Evolutionary conservation across 371 early-diverging fungal species (phyloP).

Genomic region (Saksenaea oblongispora): DNA sequence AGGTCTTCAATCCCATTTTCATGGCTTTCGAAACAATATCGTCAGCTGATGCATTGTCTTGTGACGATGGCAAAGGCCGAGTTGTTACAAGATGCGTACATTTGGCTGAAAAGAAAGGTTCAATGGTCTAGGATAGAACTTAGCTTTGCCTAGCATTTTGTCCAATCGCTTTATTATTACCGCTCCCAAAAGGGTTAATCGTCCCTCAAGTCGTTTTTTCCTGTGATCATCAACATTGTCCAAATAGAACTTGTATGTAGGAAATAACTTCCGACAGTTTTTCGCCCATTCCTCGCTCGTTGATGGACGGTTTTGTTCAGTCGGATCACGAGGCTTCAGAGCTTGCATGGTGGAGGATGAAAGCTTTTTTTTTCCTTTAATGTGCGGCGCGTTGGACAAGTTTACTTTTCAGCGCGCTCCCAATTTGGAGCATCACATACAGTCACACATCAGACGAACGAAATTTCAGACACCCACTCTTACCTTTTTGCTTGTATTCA

Average conservation of each 20-base stretch:
- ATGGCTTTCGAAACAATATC: conserved; percentile 16
- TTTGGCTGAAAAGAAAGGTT: conserved; percentile 45
- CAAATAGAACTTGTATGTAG: conserved; percentile 32
- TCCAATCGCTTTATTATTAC: conserved; percentile 21
- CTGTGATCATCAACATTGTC: conserved; percentile 31
- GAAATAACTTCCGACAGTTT: conserved; percentile 4
- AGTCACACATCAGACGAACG: too few relatives aligned
- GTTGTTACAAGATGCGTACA: conserved; percentile 49
- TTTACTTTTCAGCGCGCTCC: neutral
- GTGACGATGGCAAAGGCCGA: conserved; percentile 18
- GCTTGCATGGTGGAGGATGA: neutral
- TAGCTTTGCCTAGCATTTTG: neutral
- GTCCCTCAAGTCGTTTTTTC: conserved; percentile 25
- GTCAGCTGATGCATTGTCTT: conserved; percentile 19
- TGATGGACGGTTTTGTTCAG: neutral
- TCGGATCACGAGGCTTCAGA: neutral
- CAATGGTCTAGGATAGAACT: conserved; percentile 22
- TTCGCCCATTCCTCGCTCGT: neutral
- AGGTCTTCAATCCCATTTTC: conserved; percentile 14
- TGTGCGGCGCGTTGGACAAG: neutral
- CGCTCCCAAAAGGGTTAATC: conserved; percentile 31
- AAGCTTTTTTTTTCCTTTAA: neutral
- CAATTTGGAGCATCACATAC: too few relatives aligned
- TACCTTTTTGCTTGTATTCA: too few relatives aligned
- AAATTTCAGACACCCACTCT: too few relatives aligned